Evolutionary conservation across 768 basidiomycete species (phyloP).

Genomic region (Lentinula sp.): DNA sequence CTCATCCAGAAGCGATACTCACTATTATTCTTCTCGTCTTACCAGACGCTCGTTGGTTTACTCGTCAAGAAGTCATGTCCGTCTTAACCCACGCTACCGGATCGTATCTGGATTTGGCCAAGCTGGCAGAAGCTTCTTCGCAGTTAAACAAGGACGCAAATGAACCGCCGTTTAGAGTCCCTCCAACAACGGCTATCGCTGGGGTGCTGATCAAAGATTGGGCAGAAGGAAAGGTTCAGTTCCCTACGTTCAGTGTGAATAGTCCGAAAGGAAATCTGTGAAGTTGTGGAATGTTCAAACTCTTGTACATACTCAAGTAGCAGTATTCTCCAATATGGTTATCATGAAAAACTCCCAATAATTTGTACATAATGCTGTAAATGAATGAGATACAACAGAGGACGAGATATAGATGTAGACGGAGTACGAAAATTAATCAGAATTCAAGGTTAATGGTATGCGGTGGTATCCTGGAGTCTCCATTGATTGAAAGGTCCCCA

Average conservation of each 20-base stretch:
- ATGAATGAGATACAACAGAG: neutral
- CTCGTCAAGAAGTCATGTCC: slow-evolving; percentile 60
- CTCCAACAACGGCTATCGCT: slow-evolving; percentile 71
- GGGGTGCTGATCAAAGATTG: slow-evolving; percentile 84
- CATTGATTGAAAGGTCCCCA: slow-evolving; percentile 74
- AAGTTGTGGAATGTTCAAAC: neutral
- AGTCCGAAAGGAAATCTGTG: neutral
- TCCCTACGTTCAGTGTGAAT: slow-evolving; percentile 13
- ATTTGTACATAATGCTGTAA: too few relatives aligned
- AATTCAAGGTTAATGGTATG: slow-evolving; percentile 35
- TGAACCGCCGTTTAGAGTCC: slow-evolving; percentile 64
- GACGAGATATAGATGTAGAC: neutral
- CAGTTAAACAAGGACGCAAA: slow-evolving; percentile 16
- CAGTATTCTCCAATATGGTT: too few relatives aligned
- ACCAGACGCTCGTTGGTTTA: slow-evolving; percentile 86
- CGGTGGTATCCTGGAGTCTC: slow-evolving; percentile 73
- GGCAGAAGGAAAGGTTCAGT: slow-evolving; percentile 54
- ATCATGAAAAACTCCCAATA: too few relatives aligned
- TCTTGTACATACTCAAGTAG: too few relatives aligned
- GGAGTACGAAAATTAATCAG: neutral
- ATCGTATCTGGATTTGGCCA: slow-evolving; percentile 49
- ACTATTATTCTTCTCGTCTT: too few relatives aligned
- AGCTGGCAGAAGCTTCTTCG: slow-evolving; percentile 28
- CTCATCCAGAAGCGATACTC: neutral
- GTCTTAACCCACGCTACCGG: slow-evolving; percentile 56